A percentile compares a stretch with the other conserved stretches of the same genome.
phyloP scores from a whole-genome alignment of 345 rosid genomes.

The Lepidium didymum region DNA sequence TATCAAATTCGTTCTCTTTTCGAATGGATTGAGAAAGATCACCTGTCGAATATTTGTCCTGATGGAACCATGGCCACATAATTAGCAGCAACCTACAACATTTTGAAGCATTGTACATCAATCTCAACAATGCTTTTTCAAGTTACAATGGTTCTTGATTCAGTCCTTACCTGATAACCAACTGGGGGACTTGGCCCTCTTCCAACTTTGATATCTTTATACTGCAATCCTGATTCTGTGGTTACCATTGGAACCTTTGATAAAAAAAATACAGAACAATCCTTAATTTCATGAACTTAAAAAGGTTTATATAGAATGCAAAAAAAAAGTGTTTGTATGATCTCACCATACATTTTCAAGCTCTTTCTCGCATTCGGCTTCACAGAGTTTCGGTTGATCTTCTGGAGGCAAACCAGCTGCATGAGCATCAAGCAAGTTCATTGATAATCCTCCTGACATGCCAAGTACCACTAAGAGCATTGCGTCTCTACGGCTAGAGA shows the following conservation, averaged over 20 bases:
- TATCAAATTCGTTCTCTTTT: not conserved
- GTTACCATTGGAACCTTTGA: constrained; percentile 77
- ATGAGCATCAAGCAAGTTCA: constrained; percentile 30
- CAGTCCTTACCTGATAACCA: constrained; percentile 70
- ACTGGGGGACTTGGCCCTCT: constrained; percentile 76
- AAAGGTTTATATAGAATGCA: not conserved
- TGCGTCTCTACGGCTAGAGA: constrained; percentile 48
- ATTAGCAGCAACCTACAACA: constrained; percentile 79
- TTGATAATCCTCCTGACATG: constrained; percentile 34
- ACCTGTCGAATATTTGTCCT: constrained; percentile 93
- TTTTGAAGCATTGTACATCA: not conserved
- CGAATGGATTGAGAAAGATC: not conserved
- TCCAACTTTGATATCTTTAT: constrained; percentile 88
- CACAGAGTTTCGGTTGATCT: constrained; percentile 69
- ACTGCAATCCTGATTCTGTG: constrained; percentile 83
- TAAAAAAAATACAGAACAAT: not conserved
- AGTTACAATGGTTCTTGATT: not conserved
- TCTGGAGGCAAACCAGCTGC: constrained; percentile 94
- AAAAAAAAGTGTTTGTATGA: constrained; percentile 31
- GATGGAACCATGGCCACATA: constrained; percentile 96
- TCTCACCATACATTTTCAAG: constrained; percentile 99
- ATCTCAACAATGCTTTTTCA: not conserved
- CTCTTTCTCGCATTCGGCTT: constrained; percentile 72
- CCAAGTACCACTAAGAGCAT: constrained; percentile 53
- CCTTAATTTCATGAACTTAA: not conserved